Evolutionary conservation across 2,329 filamentous ascomycete species (phyloP), one percentile per base, ranked within the genome.

Genomic region (Phoma herbarum): DNA sequence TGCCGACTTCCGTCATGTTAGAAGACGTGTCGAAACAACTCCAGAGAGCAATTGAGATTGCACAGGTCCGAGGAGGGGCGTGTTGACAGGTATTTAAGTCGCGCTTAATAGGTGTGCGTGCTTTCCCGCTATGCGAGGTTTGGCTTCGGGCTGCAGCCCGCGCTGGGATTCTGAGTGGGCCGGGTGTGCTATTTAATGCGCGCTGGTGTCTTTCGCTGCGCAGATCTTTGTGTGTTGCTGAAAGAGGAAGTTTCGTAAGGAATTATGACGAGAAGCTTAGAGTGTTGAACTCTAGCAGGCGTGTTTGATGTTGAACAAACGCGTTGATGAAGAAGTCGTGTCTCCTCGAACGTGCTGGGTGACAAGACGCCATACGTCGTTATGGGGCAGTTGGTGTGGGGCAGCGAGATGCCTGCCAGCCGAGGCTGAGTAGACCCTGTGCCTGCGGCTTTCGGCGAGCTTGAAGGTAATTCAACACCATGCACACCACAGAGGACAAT

Each of bases 231-330:
- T 42, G 20, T 39, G 35, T 37, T 10, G 25, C 46, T n/a, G 18
- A 25, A 11, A 18, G 12, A 25, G 12, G 12, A 9, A 29, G 3
- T 11, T 3, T 22, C 22, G 28, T 10, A 7, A 12, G 25, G n/a
- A 12, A 8, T 10, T 29, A 44, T 55, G 41, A 55, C 22, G 47
- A 25, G 26, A 45, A 51, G 65, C 67, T 54, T 64, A 68, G 69
- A 77, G 73, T 75, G 72, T 76, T 75, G 73, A 75, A 70, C 73
- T 75, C 68, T 60, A 65, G 66, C 64, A 57, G 50, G 46, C 52
- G 65, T 63, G 63, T 69, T 65, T 65, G 63, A 70, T 67, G 64
- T 68, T 65, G 65, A 60, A 57, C 48, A 63, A 61, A 61, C 49
- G 61, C 55, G 57, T 55, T 61, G 59, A 52, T 43, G 47, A 45